Conservation (phyloP, 23 red algal genomes). For the Gracilariopsis chorda region DNA sequence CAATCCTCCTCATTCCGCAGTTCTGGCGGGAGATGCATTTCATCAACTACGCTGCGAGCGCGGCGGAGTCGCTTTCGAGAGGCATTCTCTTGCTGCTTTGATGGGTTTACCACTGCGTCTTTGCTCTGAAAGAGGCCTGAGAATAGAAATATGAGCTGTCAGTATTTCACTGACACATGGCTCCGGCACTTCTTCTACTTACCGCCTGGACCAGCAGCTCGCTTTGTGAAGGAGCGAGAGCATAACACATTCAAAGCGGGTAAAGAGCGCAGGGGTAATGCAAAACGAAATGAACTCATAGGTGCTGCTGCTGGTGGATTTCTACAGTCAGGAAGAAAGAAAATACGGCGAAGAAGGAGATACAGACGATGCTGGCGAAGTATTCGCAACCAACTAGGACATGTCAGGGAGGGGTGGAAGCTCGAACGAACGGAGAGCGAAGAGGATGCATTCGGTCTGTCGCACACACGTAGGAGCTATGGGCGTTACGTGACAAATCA, state of each 20-base stretch:
- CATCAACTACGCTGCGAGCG: slow-evolving; percentile 4
- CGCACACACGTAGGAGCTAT: too few species aligned
- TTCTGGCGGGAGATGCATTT: slow-evolving; percentile 15
- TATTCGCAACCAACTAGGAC: too few species aligned
- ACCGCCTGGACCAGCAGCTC: slow-evolving; percentile 56
- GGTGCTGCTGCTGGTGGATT: too few species aligned
- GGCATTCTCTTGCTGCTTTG: slow-evolving; percentile 8
- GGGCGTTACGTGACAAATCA: too few species aligned
- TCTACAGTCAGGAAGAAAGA: too few species aligned
- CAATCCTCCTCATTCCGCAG: not conserved
- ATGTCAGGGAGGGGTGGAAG: too few species aligned
- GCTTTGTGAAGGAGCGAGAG: slow-evolving; percentile 17
- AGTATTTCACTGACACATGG: not conserved
- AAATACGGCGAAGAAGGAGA: too few species aligned
- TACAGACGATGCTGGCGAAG: too few species aligned
- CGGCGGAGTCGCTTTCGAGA: slow-evolving; percentile 45
- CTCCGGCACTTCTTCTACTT: not conserved
- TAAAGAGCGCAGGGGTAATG: not conserved
- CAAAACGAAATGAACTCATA: not conserved
- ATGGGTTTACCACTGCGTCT: slow-evolving; percentile 22
- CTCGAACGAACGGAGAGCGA: too few species aligned
- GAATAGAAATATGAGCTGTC: not conserved
- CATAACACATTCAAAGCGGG: not conserved
- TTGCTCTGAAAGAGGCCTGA: slow-evolving; percentile 20
- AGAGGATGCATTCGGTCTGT: too few species aligned